phyloP scores from a whole-genome alignment of 2,329 filamentous ascomycete genomes.

The Ceratocystis papillata region DNA sequence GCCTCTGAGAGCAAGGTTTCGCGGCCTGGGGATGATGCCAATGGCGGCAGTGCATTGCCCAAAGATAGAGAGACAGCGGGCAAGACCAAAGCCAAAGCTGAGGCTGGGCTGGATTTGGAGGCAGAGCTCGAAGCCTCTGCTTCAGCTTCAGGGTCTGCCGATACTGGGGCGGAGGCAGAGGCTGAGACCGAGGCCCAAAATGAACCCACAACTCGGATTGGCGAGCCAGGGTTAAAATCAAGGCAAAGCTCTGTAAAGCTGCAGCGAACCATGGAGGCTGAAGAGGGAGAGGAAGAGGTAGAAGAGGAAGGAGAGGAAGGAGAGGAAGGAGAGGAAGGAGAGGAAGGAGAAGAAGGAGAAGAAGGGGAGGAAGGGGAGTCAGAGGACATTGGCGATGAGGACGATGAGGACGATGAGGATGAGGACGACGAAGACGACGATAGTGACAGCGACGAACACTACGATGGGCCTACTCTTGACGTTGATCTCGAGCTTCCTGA shows the following conservation, averaged over 20 bases:
- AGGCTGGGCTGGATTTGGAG: neutral
- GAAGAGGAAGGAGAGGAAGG: neutral
- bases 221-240: neutral
- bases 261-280: neutral
- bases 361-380: constrained; percentile 1
- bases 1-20: constrained; percentile 21
- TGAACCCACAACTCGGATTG: neutral
- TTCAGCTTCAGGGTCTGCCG: too few species aligned
- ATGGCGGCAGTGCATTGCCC: neutral
- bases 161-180: neutral
- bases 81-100: neutral
- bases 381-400: constrained; percentile 21
- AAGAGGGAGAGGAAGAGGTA: neutral
- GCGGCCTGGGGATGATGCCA: neutral
- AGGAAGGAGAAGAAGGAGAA: neutral
- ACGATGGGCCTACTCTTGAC: constrained; percentile 22
- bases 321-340: neutral
- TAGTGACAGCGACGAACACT: constrained; percentile 14
- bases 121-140: too few species aligned
- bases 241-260: neutral
- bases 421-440: constrained; percentile 25
- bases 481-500: constrained; percentile 19
- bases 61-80: constrained; percentile 12
- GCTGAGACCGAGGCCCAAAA: neutral
- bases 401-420: constrained; percentile 26